Percentiles rank a stretch among this genome's conserved stretches.
Evolutionary conservation across 2,329 filamentous ascomycete genomes (phyloP).

Genomic region (Nemania sp.): DNA sequence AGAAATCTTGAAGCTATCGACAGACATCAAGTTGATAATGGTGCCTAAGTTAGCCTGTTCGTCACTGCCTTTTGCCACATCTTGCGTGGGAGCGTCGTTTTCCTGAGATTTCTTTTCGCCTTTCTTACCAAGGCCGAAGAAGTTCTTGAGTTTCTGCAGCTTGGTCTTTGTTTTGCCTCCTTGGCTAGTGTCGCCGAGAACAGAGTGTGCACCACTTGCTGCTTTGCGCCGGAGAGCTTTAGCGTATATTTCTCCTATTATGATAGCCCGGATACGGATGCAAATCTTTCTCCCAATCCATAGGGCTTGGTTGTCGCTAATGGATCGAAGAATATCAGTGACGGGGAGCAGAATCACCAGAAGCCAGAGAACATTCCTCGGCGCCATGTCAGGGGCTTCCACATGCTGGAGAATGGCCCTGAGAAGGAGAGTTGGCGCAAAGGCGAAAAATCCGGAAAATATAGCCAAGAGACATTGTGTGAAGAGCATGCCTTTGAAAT

Average conservation of each 20-base stretch:
- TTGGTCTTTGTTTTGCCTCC: slow-evolving; percentile 45
- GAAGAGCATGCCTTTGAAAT: slow-evolving; percentile 77
- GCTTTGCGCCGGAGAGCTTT: slow-evolving; percentile 93
- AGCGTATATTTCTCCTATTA: slow-evolving; percentile 96
- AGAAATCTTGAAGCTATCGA: slow-evolving; percentile 98
- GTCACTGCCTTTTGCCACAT: slow-evolving; percentile 50
- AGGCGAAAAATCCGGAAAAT: slow-evolving; percentile 80
- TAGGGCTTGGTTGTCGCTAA: slow-evolving; percentile 82
- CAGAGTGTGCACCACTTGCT: slow-evolving; percentile 73
- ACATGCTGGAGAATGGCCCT: slow-evolving; percentile 93
- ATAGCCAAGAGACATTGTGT: slow-evolving; percentile 80
- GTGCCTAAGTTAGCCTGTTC: slow-evolving; percentile 90
- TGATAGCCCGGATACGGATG: slow-evolving; percentile 88
- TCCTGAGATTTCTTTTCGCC: slow-evolving; percentile 47
- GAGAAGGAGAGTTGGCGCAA: slow-evolving; percentile 86
- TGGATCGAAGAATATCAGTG: slow-evolving; percentile 78
- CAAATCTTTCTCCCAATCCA: slow-evolving; percentile 95
- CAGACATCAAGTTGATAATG: slow-evolving; percentile 99
- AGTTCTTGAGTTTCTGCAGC: slow-evolving; percentile 55
- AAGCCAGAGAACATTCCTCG: slow-evolving; percentile 89
- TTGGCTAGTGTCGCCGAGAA: slow-evolving; percentile 62
- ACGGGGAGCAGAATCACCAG: slow-evolving; percentile 89
- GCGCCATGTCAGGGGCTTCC: slow-evolving; percentile 75
- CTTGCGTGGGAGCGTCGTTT: slow-evolving; percentile 37
- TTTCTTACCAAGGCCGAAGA: slow-evolving; percentile 65